Conservation (phyloP, 139 green algal species). For the Tetratostichococcus sp. region DNA sequence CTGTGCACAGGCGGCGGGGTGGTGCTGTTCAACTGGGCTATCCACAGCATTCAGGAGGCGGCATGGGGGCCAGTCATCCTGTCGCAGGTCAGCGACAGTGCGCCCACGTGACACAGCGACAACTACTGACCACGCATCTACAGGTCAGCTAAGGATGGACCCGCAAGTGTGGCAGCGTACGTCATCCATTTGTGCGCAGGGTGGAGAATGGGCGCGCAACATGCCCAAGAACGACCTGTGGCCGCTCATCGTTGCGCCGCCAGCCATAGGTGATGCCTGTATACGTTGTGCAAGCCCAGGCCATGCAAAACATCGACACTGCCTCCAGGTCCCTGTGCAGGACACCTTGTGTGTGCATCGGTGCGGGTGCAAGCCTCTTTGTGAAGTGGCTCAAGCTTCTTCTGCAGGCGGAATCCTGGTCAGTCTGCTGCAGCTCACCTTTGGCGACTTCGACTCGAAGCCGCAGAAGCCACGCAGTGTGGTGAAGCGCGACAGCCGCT, state of each 20-base stretch:
- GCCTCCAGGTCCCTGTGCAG: too few species aligned
- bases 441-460: background rate
- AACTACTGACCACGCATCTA: too few species aligned
- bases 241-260: background rate
- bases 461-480: background rate
- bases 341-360: too few species aligned
- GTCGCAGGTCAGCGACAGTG: too few species aligned
- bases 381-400: too few species aligned
- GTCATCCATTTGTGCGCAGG: too few species aligned
- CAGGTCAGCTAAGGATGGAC: too few species aligned
- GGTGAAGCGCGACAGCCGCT: background rate
- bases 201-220: background rate
- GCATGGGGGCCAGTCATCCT: slow-evolving; percentile 17
- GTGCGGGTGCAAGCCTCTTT: too few species aligned
- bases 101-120: too few species aligned
- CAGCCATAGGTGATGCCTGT: background rate
- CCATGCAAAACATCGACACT: too few species aligned
- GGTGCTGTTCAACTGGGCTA: slow-evolving; percentile 49
- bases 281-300: too few species aligned
- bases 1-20: slow-evolving; percentile 40
- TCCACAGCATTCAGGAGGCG: slow-evolving; percentile 31
- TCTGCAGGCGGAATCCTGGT: background rate
- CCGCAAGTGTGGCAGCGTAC: too few species aligned
- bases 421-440: background rate
- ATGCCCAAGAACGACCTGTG: background rate